Conservation (phyloP, 352 stramenopile species). For the Phytophthora sansomeana region DNA sequence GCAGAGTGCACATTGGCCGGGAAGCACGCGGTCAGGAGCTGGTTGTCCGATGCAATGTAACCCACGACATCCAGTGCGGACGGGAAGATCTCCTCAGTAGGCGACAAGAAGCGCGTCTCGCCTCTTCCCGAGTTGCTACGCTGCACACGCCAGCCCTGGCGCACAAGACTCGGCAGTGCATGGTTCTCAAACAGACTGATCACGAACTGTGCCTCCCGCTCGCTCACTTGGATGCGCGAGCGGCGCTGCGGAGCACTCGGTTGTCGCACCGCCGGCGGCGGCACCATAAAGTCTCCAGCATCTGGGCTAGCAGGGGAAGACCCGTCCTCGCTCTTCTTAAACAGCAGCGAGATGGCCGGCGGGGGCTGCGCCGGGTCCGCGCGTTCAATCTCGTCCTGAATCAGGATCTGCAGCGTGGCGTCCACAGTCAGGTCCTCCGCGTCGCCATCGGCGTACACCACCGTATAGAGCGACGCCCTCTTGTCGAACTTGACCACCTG, state of each 20-base stretch:
- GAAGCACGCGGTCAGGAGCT: constrained; percentile 71
- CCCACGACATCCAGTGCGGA: constrained; percentile 77
- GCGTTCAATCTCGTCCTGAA: constrained; percentile 88
- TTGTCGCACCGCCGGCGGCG: constrained; percentile 7
- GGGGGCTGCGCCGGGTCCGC: constrained; percentile 63
- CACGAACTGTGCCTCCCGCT: constrained; percentile 80
- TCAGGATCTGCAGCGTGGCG: constrained; percentile 84
- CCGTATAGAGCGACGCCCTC: constrained; percentile 68
- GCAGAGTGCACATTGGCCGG: constrained; percentile 75
- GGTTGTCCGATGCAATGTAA: constrained; percentile 71
- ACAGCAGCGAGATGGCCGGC: constrained; percentile 40
- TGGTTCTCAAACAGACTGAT: constrained; percentile 85
- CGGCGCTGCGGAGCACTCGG: constrained; percentile 8
- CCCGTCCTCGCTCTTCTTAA: constrained; percentile 31
- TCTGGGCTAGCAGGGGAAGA: constrained; percentile 32
- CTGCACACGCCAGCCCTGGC: constrained; percentile 73
- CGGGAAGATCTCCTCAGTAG: constrained; percentile 54
- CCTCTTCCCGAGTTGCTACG: constrained; percentile 36
- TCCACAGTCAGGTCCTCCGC: constrained; percentile 82
- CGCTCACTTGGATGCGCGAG: constrained; percentile 62
- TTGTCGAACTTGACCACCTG: constrained; percentile 90
- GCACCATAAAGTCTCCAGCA: constrained; percentile 38
- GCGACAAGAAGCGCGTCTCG: constrained; percentile 38
- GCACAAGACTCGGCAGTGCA: constrained; percentile 67
- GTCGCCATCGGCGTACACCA: constrained; percentile 88